phyloP scores from a whole-genome alignment of 1,284 basidiomycete genomes.

The Porphyrellus sp. region DNA sequence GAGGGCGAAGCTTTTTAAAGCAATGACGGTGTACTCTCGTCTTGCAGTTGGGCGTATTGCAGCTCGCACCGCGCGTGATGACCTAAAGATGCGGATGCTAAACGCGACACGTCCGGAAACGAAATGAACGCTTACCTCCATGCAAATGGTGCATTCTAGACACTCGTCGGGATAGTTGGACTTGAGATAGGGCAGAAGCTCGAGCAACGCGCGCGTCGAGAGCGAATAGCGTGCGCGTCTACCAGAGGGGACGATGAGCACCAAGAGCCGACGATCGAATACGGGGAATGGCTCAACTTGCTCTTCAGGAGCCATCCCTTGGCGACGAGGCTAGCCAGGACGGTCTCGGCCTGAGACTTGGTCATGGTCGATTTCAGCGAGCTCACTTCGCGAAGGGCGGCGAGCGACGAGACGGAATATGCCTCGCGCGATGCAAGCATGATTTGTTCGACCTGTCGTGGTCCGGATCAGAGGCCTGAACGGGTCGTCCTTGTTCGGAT shows the following conservation, averaged over 20 bases:
- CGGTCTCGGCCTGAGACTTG: conserved; percentile 69
- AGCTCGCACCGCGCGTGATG: conserved; percentile 65
- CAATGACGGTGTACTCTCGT: conserved; percentile 67
- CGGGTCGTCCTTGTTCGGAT: neutral
- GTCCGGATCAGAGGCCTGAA: neutral
- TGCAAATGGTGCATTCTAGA: conserved; percentile 73
- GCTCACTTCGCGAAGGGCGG: conserved; percentile 69
- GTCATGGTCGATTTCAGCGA: conserved; percentile 65
- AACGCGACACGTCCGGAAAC: conserved; percentile 36
- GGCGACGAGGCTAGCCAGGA: conserved; percentile 76
- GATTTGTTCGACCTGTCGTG: conserved; percentile 78
- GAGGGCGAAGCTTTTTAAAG: conserved; percentile 44
- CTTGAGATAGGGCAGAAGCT: conserved; percentile 73
- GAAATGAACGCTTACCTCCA: conserved; percentile 47
- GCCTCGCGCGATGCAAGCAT: conserved; percentile 73
- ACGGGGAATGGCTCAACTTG: conserved; percentile 48
- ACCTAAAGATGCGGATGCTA: conserved; percentile 52
- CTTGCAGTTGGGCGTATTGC: conserved; percentile 62
- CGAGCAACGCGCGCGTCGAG: conserved; percentile 69
- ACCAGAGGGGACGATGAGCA: neutral
- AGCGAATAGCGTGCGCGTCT: conserved; percentile 76
- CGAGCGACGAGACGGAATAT: conserved; percentile 73
- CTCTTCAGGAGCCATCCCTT: conserved; percentile 78
- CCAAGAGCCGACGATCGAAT: neutral
- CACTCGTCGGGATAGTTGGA: conserved; percentile 69